A percentile compares a stretch with the other conserved stretches of the same genome.
Evolutionary conservation across 2,329 filamentous ascomycete genomes (phyloP).

Genomic region (Basipetospora chlamydospora): DNA sequence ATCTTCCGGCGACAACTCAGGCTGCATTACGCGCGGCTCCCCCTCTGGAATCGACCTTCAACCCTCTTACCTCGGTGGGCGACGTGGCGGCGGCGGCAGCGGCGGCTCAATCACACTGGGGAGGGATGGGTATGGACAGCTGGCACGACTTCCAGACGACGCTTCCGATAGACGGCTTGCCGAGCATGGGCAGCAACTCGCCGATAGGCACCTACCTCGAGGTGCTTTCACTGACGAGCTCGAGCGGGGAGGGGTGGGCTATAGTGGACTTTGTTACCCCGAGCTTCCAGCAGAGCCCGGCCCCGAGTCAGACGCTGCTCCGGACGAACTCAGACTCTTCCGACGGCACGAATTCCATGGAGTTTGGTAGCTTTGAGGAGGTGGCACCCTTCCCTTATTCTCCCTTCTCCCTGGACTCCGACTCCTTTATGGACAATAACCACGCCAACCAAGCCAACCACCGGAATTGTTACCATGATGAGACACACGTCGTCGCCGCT

Average conservation of each 20-base stretch:
- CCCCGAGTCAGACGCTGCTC: constrained; percentile 75
- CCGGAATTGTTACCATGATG: constrained; percentile 47
- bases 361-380: constrained; percentile 73
- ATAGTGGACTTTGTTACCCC: constrained; percentile 49
- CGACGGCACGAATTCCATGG: constrained; percentile 49
- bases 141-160: constrained; percentile 65
- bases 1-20: constrained; percentile 48
- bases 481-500: constrained; percentile 34
- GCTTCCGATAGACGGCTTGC: constrained; percentile 36
- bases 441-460: too few relatives aligned
- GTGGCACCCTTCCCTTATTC: constrained; percentile 52
- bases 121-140: constrained; percentile 47
- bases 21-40: constrained; percentile 43
- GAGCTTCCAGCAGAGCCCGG: too few relatives aligned
- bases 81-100: too few relatives aligned
- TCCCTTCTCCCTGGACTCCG: constrained; percentile 75
- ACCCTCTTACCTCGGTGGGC: constrained; percentile 40
- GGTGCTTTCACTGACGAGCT: constrained; percentile 66
- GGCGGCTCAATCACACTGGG: constrained; percentile 46
- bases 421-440: constrained; percentile 50
- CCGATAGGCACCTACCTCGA: constrained; percentile 53
- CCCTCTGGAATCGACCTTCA: constrained; percentile 47
- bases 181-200: constrained; percentile 29
- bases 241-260: constrained; percentile 78
- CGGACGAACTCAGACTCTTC: constrained; percentile 79